Conservation (phyloP, 805 yeast genomes). For the Barnettozyma wickerhamii region DNA sequence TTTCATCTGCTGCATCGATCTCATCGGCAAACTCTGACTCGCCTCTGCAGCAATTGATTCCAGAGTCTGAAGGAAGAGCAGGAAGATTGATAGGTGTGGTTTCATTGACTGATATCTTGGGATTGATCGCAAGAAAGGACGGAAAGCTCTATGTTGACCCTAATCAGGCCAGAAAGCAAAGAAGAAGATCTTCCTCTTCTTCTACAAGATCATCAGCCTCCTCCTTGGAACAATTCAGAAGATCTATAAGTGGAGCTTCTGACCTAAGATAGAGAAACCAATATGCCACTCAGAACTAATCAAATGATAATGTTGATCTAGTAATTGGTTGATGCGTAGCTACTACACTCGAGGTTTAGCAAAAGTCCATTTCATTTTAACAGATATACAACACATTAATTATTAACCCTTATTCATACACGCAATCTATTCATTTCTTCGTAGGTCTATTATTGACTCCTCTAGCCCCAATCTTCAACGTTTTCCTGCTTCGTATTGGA, state of each 20-base stretch:
- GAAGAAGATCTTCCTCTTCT: slow-evolving; percentile 53
- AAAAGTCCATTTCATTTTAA: no score
- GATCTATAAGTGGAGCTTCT: slow-evolving; percentile 35
- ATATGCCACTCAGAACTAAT: no score
- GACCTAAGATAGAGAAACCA: slow-evolving; percentile 24
- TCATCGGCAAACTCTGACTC: slow-evolving; percentile 24
- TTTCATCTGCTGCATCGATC: slow-evolving; percentile 18
- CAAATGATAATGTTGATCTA: background rate
- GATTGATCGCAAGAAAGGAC: slow-evolving; percentile 68
- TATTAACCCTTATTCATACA: no score
- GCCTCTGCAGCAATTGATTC: slow-evolving; percentile 21
- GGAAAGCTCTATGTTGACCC: slow-evolving; percentile 76
- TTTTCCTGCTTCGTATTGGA: no score
- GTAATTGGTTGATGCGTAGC: background rate
- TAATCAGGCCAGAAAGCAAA: slow-evolving; percentile 77
- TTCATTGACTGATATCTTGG: slow-evolving; percentile 84
- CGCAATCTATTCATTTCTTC: no score
- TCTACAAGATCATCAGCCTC: slow-evolving; percentile 25
- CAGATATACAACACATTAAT: no score
- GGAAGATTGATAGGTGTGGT: slow-evolving; percentile 90
- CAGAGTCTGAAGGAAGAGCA: slow-evolving; percentile 49
- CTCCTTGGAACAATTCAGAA: slow-evolving; percentile 38
- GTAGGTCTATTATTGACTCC: no score
- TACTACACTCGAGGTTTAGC: no score
- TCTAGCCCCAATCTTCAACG: no score